Evolutionary conservation across 2,329 filamentous ascomycete species (phyloP), one percentile per base, ranked within the genome.

Genomic region (Aureobasidium sp.): DNA sequence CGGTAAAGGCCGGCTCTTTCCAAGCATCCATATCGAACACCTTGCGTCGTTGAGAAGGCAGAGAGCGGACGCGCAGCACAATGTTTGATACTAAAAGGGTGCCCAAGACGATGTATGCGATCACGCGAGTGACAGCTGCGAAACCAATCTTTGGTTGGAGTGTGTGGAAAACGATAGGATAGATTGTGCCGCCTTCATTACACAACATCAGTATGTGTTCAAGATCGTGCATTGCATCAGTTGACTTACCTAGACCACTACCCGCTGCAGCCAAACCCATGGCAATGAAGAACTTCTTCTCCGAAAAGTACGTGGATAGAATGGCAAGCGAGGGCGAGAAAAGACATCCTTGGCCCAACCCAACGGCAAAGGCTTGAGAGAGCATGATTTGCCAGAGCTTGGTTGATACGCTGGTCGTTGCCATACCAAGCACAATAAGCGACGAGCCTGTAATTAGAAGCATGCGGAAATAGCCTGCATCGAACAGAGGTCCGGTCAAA

Each of bases 401-500:
- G 6, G 61, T 61, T 24, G 55, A 62, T 1, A 67, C 39, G 43
- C 63, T 66, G 15, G 61, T 61, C 39, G 65, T 62, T 13, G 63
- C 55, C 51, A 64, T 72, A 1, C 81, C 80, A 15, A 82, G 72
- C 5, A 79, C 74, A 6, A 78, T 70, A 5, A 81, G 64, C 60
- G 77, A 70, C 3, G 71, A 68, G 20, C 81, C 81, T 3, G 68
- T 65, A 2, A 71, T n/a, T 2, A 83, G 61, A 0, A 82, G 70
- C 5, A 67, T 64, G 12, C 73, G 72, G 39, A 79, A 74, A 63
- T 79, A 74, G 6, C 82, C 82, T 3, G 72, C 71, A 68, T 84
- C 81, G 53, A 75, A 79, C 0, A 81, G 66, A 0, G 77, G 78
- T 0, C 82, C 82, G 2, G 75, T 77, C 24, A 80, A 66, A n/a